Percentiles rank a stretch among this genome's conserved stretches.
Conservation (phyloP, 2,329 filamentous ascomycete species). For the Nannizziopsis barbatae region DNA sequence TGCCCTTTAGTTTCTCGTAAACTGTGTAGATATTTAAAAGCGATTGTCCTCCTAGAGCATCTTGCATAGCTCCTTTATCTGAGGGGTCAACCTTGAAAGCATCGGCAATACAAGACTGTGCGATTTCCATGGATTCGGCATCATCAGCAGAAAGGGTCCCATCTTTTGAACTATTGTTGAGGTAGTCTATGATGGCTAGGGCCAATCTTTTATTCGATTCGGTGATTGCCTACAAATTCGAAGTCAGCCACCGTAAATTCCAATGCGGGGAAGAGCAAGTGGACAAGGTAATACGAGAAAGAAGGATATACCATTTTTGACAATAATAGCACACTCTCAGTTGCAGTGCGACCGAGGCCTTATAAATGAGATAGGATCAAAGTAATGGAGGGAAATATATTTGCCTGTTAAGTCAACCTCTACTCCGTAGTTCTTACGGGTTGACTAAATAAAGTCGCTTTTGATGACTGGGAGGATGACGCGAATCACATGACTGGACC, state of each 20-base stretch:
- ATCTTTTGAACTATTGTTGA: conserved; percentile 70
- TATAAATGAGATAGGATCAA: no score
- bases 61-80: conserved; percentile 58
- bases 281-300: not conserved
- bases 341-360: no score
- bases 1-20: conserved; percentile 85
- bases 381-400: no score
- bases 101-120: conserved; percentile 86
- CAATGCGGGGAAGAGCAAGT: conserved; percentile 5
- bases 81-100: conserved; percentile 88
- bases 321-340: no score
- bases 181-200: conserved; percentile 94
- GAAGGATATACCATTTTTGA: no score
- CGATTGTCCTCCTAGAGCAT: conserved; percentile 75
- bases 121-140: conserved; percentile 85
- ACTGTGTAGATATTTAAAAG: conserved; percentile 86
- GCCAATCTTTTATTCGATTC: conserved; percentile 75
- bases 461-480: not conserved
- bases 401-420: not conserved
- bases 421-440: no score
- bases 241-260: not conserved
- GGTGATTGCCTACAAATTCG: conserved; percentile 26
- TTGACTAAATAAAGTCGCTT: no score
- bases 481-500: conserved; percentile 6
- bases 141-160: conserved; percentile 82